Base-by-base conservation (phyloP, 768 basidiomycete genomes). In the Termitomyces sp. region DNA sequence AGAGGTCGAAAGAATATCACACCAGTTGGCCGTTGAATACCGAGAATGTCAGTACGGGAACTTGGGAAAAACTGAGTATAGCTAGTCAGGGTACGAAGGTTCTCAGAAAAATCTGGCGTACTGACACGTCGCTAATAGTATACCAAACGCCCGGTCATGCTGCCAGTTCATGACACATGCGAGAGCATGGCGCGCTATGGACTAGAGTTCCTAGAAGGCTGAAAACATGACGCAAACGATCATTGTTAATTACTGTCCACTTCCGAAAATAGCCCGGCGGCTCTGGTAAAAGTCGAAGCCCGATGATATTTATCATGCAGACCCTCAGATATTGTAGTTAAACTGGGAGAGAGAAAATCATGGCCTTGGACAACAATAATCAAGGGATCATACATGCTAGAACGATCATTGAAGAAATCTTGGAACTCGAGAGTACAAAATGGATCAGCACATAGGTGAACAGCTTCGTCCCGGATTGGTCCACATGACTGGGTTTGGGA, bases 161-260 rank as follows among this genome's bases (percentile, higher is more conserved):
- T 63, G 46, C 39, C 59, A 61, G 25, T 60, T 63, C 16, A 64
- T 53, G 23, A 63, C 61, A 44, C 66, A 67, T 39, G 61, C 59
- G 1, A 68, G 54, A 25, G 66, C n/a, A n/a, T n/a, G n/a, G n/a
- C n/a, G n/a, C n/a, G n/a, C n/a, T n/a, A n/a, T n/a, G n/a, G n/a
- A n/a, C n/a, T 1, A 71, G 49, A 16, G 66, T 60, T 1, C 67
- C 68, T 3, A 72, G 50, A 16, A 66, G 52, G 35, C 66, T 67
- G 59, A 72, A 72, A 21, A 68, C 61, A 71, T 63, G 8, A 70
- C 63, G 5, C 71, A 68, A 10, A 64, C 54, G 0, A 64, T 64
- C 64, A 70, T 70, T 9, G 68, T 61, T 25, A 63, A 51, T 25
- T 60, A 53, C 21, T 58, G 57, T 34, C 63, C 52, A 50, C 58